phyloP scores from a whole-genome alignment of 192 early-diverging fungal species.

The Coemansia sp. region DNA sequence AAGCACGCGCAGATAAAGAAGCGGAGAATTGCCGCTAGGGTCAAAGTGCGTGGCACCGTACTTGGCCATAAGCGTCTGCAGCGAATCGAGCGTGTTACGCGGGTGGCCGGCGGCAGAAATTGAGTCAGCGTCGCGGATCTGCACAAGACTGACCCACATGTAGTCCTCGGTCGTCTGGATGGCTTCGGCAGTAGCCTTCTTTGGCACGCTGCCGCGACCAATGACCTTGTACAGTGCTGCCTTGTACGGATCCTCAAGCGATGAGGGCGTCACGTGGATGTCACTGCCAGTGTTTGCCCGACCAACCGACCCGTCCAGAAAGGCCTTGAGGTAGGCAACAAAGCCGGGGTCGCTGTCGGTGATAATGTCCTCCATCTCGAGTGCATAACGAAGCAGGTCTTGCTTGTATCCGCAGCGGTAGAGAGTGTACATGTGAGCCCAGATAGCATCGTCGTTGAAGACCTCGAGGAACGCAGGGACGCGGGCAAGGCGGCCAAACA shows the following conservation, averaged over 20 bases:
- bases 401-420: slow-evolving; percentile 72
- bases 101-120: slow-evolving; percentile 43
- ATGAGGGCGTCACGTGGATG: slow-evolving; percentile 41
- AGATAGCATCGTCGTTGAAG: slow-evolving; percentile 66
- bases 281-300: slow-evolving; percentile 28
- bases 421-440: slow-evolving; percentile 85
- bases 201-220: slow-evolving; percentile 82
- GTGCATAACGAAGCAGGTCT: slow-evolving; percentile 69
- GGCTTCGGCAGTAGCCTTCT: slow-evolving; percentile 64
- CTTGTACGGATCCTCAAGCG: slow-evolving; percentile 87
- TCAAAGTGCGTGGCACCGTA: slow-evolving; percentile 74
- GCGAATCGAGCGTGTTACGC: slow-evolving; percentile 56
- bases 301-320: slow-evolving; percentile 43
- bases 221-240: slow-evolving; percentile 84
- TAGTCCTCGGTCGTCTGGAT: slow-evolving; percentile 87
- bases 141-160: slow-evolving; percentile 82
- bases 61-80: slow-evolving; percentile 65
- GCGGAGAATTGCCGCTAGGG: slow-evolving; percentile 64
- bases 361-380: slow-evolving; percentile 58
- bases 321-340: slow-evolving; percentile 69
- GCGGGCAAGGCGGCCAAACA: slow-evolving; percentile 62
- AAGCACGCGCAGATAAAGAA: slow-evolving; percentile 81
- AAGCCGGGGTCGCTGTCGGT: slow-evolving; percentile 67
- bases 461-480: slow-evolving; percentile 42
- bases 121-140: slow-evolving; percentile 58